These are phyloP conservation scores for Neospermospora avenae DNA, from an alignment of 2,329 filamentous ascomycete species.

Conservation along the genomic window DNA sequence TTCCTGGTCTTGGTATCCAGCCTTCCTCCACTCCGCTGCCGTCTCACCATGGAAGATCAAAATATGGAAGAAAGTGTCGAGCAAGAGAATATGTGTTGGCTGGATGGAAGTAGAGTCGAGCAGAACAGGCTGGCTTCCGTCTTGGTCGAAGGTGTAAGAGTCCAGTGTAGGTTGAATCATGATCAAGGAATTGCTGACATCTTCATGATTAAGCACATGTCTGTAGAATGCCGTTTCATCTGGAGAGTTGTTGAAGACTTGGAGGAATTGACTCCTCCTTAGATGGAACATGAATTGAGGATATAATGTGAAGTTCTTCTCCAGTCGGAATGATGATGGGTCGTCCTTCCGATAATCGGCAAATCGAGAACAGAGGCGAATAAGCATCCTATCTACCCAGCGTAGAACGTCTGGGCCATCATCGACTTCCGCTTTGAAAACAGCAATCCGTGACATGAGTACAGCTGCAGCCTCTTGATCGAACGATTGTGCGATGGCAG, in stretches of 20 bases:
- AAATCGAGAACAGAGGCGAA: slow-evolving; percentile 91
- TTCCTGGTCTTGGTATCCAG: slow-evolving; percentile 95
- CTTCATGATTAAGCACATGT: slow-evolving; percentile 95
- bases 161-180: slow-evolving; percentile 99
- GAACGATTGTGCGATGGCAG: slow-evolving; percentile 92
- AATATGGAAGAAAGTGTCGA: slow-evolving; percentile 99
- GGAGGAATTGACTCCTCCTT: slow-evolving; percentile 92
- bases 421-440: slow-evolving; percentile 98
- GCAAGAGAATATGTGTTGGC: slow-evolving; percentile 84
- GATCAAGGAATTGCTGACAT: slow-evolving; percentile 91
- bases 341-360: slow-evolving; percentile 98
- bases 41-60: slow-evolving; percentile 99
- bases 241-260: slow-evolving; percentile 99
- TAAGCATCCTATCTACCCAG: slow-evolving; percentile 99
- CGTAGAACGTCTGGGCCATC: slow-evolving; percentile 96
- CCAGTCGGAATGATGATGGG: slow-evolving; percentile 89
- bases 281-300: slow-evolving; percentile 99
- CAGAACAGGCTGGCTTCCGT: slow-evolving; percentile 88
- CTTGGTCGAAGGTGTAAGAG: slow-evolving; percentile 95
- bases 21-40: slow-evolving; percentile 96
- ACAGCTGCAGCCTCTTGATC: slow-evolving; percentile 97
- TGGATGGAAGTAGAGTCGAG: slow-evolving; percentile 96
- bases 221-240: slow-evolving; percentile 99
- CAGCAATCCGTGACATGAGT: slow-evolving; percentile 97
- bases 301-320: slow-evolving; percentile 99